Base-by-base conservation (phyloP, 75 land plant species). In the Pinus tabuliformis region DNA sequence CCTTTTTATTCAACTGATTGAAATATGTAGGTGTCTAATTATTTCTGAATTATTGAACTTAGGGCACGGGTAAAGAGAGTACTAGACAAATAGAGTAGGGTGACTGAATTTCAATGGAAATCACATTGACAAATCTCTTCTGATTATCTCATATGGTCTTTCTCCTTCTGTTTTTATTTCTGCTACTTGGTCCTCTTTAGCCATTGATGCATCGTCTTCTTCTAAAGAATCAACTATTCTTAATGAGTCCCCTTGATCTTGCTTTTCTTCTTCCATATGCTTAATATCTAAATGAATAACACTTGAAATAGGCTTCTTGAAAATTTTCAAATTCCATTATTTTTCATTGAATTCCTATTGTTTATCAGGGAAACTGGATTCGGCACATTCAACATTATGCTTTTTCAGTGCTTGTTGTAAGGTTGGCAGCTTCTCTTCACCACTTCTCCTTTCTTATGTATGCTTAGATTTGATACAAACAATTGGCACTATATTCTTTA, bases 351-450 rank as follows among this genome's bases (percentile, higher is more conserved):
- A n/a, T n/a, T n/a, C n/a, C n/a, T n/a, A 8, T 9, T 57, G 14
- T 9, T 57, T 15, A 15, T 57, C 15, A 57, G 58, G 4, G 21
- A 18, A 59, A n/a, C 6, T 59, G 61, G 71, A 68, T 68, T 68
- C 71, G 39, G 71, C 18, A 21, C 52, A 39, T 68, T 68, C 71
- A 39, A n/a, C n/a, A 68, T 39, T 68, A 39, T 39, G 33, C 52
- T 9, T 39, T 45, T 68, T 42, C 3, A 68, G 39, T 12, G 8
- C 12, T 22, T 68, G 45, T 68, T 68, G 71, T 20, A 39, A 42
- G 22, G 45, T 68, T 42, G n/a, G 5, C 36, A 18, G 39, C n/a
- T 68, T 68, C n/a, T 39, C 52, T 13, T 68, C 71, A 0, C 11
- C 39, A 9, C 39, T 22, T 39, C 39, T 68, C 2, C 20, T 68